Base-by-base conservation (phyloP, 2,329 filamentous ascomycete genomes). In the Volutella citrinella region DNA sequence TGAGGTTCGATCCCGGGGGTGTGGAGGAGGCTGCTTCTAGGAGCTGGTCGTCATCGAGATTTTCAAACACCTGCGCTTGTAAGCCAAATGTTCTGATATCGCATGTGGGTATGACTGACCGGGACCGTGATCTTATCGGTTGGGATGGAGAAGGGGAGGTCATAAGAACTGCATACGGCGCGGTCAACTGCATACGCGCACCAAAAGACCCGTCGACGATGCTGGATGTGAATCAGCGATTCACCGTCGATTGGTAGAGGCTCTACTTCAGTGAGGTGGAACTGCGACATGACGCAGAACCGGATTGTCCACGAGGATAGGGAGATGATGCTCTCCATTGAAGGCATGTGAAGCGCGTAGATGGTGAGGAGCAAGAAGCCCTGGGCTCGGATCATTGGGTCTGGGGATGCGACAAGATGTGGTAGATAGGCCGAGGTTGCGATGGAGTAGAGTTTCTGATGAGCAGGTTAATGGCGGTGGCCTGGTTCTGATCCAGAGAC, bases 161-260 rank as follows among this genome's bases (percentile, higher is more conserved):
- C 36, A 17, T 29, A 38, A 10, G 36, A 34, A 21, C 25, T 34
- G 15, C 24, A 38, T 6, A 38, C 36, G 19, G 30, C 30, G 20
- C 36, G 24, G 10, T 38, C 36, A 12, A 38, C 30, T n/a, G 24
- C 30, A 25, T 38, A 38, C 12, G 36, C 36, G n/a, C 30, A 38
- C 36, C 36, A 38, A 12, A 38, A 38, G 14, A 33, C 14, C 18
- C 27, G 26, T 11, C 36, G 23, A 5, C 36, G 36, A 27, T 38
- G 36, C 12, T 38, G 30, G 5, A 34, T 29, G 10, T 38, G 19
- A 9, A 34, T 18, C 16, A 34, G 14, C 5, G 36, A 14, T 9
- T 34, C 30, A 16, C 16, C 11, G 17, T 15, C 24, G 6, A 21
- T n/a, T 5, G 29, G 22, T 12, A 13, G 15, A 21, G 29, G 29